Percentiles rank a stretch among this genome's conserved stretches.
Evolutionary conservation across 1,284 basidiomycete species (phyloP).

Genomic region (Ceratobasidium theobromae): DNA sequence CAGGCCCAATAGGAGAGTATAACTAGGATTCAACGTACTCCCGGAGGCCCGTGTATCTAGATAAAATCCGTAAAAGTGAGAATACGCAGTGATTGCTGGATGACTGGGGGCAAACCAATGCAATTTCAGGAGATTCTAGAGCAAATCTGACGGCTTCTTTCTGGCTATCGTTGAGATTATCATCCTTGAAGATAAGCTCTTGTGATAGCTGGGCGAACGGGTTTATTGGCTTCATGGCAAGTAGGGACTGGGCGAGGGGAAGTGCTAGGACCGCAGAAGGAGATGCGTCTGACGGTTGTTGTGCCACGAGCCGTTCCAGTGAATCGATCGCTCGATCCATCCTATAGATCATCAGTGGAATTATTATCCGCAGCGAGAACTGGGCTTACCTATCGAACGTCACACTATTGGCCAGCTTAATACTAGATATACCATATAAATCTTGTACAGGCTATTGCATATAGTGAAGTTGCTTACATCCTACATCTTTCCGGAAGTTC

Average conservation of each 20-base stretch:
- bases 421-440: conserved; percentile 39
- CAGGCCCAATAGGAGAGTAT: neutral
- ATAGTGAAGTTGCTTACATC: conserved; percentile 45
- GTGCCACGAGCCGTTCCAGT: conserved; percentile 53
- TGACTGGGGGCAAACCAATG: conserved; percentile 49
- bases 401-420: conserved; percentile 89
- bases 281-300: neutral
- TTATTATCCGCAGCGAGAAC: neutral
- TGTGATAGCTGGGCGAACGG: conserved; percentile 43
- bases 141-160: conserved; percentile 77
- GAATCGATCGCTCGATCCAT: conserved; percentile 79
- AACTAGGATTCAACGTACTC: conserved; percentile 48
- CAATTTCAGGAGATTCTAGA: conserved; percentile 71
- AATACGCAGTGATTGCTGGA: neutral
- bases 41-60: conserved; percentile 91
- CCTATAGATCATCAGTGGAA: conserved; percentile 45
- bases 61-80: too few species aligned
- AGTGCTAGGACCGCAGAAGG: neutral
- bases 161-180: conserved; percentile 79
- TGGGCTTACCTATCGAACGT: conserved; percentile 78
- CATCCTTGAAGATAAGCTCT: conserved; percentile 71
- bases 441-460: neutral
- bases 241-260: conserved; percentile 60
- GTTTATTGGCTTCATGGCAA: conserved; percentile 60
- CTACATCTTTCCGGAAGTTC: conserved; percentile 83